Evolutionary conservation across 176 grass and related monocot species (phyloP).

Genomic region (Coix lacrymajobi): DNA sequence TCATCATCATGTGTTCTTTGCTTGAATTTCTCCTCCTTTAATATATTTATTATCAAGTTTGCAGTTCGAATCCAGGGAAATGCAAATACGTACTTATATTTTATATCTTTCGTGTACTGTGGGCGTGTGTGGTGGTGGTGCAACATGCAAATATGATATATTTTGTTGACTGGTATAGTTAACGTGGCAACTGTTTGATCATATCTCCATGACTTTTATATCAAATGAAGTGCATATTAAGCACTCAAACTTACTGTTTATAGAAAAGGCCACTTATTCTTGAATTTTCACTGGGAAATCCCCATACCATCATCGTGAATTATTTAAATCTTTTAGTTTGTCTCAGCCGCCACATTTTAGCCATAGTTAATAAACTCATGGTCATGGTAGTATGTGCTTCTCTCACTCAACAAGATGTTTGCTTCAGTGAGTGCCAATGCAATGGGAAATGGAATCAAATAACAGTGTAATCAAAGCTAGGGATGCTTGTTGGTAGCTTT

Average conservation of each 20-base stretch:
- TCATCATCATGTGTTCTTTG: background rate
- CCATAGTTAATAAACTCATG: background rate
- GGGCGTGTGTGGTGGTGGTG: background rate
- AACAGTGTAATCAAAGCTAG: too few species aligned
- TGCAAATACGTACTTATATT: background rate
- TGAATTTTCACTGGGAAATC: background rate
- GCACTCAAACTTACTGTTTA: background rate
- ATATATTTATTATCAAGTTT: background rate
- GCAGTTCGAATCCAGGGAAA: background rate
- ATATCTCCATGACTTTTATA: background rate
- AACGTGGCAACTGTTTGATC: background rate
- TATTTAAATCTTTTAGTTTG: background rate
- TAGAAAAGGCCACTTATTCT: background rate
- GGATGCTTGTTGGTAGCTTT: too few species aligned
- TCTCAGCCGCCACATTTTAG: background rate
- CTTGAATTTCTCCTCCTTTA: background rate
- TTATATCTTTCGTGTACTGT: background rate
- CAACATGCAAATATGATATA: conserved; percentile 2
- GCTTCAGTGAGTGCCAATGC: too few species aligned
- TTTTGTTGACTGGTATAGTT: background rate
- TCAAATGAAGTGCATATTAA: background rate
- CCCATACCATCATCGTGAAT: background rate
- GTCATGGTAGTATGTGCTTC: background rate
- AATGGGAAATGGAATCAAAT: too few species aligned
- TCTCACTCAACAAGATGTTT: too few species aligned